A percentile compares a stretch with the other conserved stretches of the same genome.
Evolutionary conservation across 768 basidiomycete species (phyloP).

Genomic region (Kwoniella bestiolae): DNA sequence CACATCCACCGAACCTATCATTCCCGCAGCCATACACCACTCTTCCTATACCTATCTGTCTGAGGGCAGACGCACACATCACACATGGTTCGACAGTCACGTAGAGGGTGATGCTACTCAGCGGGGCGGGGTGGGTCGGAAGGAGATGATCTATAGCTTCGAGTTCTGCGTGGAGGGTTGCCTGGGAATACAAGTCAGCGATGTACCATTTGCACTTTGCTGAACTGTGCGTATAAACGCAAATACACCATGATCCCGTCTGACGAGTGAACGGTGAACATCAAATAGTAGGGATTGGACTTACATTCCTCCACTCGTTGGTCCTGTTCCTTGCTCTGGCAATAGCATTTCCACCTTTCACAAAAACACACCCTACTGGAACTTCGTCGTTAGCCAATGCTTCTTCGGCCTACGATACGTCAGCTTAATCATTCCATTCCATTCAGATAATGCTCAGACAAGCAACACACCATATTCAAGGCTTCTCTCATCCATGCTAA

Average conservation of each 20-base stretch:
- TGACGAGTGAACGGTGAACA: no score
- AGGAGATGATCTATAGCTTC: constrained; percentile 93
- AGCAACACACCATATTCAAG: constrained; percentile 70
- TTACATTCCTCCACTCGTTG: constrained; percentile 88
- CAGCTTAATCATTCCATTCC: background rate
- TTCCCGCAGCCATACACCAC: constrained; percentile 94
- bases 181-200: constrained; percentile 62
- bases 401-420: constrained; percentile 61
- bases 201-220: no score
- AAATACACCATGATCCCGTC: no score
- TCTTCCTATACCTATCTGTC: constrained; percentile 86
- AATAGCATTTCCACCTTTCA: constrained; percentile 74
- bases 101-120: constrained; percentile 81
- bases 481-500: constrained; percentile 79
- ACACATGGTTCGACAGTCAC: constrained; percentile 99
- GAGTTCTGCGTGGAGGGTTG: constrained; percentile 94
- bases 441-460: no score
- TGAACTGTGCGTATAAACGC: no score
- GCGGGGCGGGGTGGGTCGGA: constrained; percentile 67
- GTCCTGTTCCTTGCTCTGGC: constrained; percentile 90
- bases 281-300: constrained; percentile 25
- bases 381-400: constrained; percentile 85
- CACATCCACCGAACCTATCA: constrained; percentile 95
- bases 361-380: constrained; percentile 95
- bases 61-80: constrained; percentile 95